Evolutionary conservation across 2,329 filamentous ascomycete species (phyloP).

Genomic region (Neurospora crassa): DNA sequence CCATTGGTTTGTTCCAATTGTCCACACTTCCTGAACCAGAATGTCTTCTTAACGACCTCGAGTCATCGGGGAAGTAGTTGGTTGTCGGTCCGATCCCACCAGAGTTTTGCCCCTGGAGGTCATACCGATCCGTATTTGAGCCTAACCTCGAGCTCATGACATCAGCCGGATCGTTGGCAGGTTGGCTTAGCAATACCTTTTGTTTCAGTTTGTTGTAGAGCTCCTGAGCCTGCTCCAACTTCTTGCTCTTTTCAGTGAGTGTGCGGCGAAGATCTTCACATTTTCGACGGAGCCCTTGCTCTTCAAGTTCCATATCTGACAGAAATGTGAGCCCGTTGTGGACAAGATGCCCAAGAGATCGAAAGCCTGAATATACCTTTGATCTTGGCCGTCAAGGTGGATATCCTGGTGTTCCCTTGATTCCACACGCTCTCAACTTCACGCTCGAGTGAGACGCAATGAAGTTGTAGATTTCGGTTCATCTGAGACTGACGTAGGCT

Average conservation of each 20-base stretch:
- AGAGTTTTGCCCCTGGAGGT: neutral
- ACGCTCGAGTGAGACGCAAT: slow-evolving; percentile 9
- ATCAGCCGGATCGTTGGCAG: slow-evolving; percentile 44
- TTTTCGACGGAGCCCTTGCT: slow-evolving; percentile 55
- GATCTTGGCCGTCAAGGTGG: slow-evolving; percentile 10
- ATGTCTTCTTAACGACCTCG: slow-evolving; percentile 1
- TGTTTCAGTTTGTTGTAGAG: slow-evolving; percentile 52
- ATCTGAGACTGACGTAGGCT: slow-evolving; percentile 10
- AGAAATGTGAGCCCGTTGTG: slow-evolving; percentile 28
- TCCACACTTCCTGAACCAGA: neutral
- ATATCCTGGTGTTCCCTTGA: slow-evolving; percentile 12
- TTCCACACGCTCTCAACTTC: slow-evolving; percentile 12
- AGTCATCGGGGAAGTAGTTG: slow-evolving; percentile 10
- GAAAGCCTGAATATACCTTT: slow-evolving; percentile 6
- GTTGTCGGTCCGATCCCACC: neutral
- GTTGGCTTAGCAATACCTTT: slow-evolving; percentile 42
- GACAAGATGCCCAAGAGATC: neutral
- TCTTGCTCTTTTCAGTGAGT: slow-evolving; percentile 61
- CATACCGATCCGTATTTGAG: neutral
- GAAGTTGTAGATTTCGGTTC: slow-evolving; percentile 11
- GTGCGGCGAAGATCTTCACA: slow-evolving; percentile 61
- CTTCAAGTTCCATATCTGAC: slow-evolving; percentile 47
- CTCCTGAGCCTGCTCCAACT: slow-evolving; percentile 58
- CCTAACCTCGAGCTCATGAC: slow-evolving; percentile 29
- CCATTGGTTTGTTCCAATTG: slow-evolving; percentile 6